Evolutionary conservation across 345 rosid genomes (phyloP).

Genomic region (Noccaea bulbosa): DNA sequence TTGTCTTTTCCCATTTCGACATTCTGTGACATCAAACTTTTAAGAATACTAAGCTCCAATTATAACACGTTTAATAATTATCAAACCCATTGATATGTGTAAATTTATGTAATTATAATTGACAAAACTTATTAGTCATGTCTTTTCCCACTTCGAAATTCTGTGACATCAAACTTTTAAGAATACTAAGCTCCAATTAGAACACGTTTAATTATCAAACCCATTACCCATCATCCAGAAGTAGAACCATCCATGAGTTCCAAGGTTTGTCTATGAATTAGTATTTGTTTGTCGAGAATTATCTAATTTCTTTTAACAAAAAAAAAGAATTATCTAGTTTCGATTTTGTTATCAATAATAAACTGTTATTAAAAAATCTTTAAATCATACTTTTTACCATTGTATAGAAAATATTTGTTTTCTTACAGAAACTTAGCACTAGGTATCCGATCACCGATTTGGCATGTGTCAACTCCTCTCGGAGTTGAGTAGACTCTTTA

Average conservation of each 20-base stretch:
- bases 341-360: background rate
- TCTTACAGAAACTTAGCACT: no score
- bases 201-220: slow-evolving; percentile 20
- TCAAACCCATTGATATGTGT: background rate
- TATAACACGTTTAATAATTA: slow-evolving; percentile 28
- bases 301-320: background rate
- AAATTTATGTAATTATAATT: slow-evolving; percentile 22
- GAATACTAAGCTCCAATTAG: slow-evolving; percentile 32
- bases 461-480: no score
- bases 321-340: background rate
- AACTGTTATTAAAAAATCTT: background rate
- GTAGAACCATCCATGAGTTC: slow-evolving; percentile 5
- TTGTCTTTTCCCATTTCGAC: slow-evolving; percentile 39
- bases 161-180: slow-evolving; percentile 31
- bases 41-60: slow-evolving; percentile 33
- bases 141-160: slow-evolving; percentile 36
- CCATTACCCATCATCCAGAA: slow-evolving; percentile 18
- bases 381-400: background rate
- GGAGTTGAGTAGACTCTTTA: no score
- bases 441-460: no score
- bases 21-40: slow-evolving; percentile 28
- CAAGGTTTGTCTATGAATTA: slow-evolving; percentile 18
- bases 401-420: background rate
- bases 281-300: background rate
- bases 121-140: slow-evolving; percentile 20